Evolutionary conservation across 805 yeast genomes (phyloP), one percentile per base, ranked within the genome.

Genomic region (Myxozyma udenii): DNA sequence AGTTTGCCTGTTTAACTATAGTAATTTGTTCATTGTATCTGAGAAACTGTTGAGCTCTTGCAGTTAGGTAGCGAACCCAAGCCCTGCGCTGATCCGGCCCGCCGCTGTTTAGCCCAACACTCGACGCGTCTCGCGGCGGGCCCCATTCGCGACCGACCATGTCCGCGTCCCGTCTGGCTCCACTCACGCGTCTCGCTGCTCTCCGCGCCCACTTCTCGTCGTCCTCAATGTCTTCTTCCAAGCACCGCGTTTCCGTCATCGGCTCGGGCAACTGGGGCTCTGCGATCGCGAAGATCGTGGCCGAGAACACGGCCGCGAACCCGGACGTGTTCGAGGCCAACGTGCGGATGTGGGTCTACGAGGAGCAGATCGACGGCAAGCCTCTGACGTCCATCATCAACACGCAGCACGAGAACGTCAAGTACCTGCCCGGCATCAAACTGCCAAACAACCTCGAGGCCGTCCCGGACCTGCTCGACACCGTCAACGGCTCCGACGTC

Each of bases 221-320:
- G 3, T 45, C 49, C 14, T 38, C 49, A 22, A 45, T 45, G 49
- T 33, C 24, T 22, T 2, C 43, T 21, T 11, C 49, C 26, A 37
- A 19, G 33, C 47, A 57, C 46, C 46, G 51, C 26, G 77, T 84
- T 39, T 75, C 89, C 37, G 87, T 89, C 49, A 83, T 93, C 60
- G 98, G 98, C 38, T 89, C 97, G 26, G 98, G 98, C 68, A 91
- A 91, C 73, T 91, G 98, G 86, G 98, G 98, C 60, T 88, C 96
- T 35, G 91, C 98, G 18, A 89, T 93, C 49, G 97, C 98, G 57
- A 91, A 93, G 70, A 88, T 91, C 41, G 83, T 89, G 24, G 89
- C 97, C 35, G 98, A 93, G 71, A 90, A 89, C 69, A 76, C 90
- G 39, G 76, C 76, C 18, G 79, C 79, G 57, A 79, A 87, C 70